These are phyloP conservation scores for Capniomyces stellatus DNA, from an alignment of 371 early-diverging fungal species.

Conservation along the genomic window DNA sequence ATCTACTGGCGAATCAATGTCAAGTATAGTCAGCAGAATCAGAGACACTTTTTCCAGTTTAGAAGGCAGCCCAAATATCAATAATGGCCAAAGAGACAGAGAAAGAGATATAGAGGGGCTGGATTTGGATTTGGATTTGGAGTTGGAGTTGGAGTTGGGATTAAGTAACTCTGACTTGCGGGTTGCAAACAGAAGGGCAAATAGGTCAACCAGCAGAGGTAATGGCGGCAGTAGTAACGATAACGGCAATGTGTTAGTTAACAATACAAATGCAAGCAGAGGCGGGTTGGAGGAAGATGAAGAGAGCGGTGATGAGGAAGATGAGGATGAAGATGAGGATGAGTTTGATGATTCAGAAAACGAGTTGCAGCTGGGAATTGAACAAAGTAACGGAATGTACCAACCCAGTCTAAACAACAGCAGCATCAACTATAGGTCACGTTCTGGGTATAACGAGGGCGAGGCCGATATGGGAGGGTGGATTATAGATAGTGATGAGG, in stretches of 20 bases:
- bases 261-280: no score
- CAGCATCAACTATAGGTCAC: neutral
- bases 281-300: neutral
- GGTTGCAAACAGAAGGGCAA: no score
- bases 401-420: no score
- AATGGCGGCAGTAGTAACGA: neutral
- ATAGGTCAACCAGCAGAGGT: neutral
- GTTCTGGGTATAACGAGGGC: neutral
- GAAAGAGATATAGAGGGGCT: no score
- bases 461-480: no score
- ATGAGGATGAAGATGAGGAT: neutral
- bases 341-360: slow-evolving; percentile 1
- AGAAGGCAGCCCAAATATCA: no score
- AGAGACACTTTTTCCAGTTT: no score
- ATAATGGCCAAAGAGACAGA: no score
- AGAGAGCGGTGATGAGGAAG: neutral
- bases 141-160: neutral
- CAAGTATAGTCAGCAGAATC: no score
- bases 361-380: slow-evolving; percentile 13
- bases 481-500: slow-evolving; percentile 25
- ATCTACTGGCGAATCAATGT: no score
- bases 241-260: no score
- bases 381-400: no score
- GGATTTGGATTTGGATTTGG: neutral
- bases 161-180: neutral